Percentiles rank a stretch among this genome's conserved stretches.
phyloP scores from a whole-genome alignment of 345 rosid species.

The Eucalyptus tenuipes region DNA sequence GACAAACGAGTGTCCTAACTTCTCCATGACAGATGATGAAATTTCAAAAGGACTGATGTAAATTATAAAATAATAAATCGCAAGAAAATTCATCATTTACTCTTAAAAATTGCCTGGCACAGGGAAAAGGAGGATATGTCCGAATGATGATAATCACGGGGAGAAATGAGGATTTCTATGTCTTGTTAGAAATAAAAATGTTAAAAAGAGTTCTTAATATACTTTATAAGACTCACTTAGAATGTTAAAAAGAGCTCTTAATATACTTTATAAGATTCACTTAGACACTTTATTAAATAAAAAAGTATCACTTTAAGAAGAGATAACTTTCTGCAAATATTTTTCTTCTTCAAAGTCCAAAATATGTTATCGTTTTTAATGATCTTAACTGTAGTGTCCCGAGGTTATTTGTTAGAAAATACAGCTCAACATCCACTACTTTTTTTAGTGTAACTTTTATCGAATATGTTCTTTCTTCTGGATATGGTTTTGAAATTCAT shows the following conservation, averaged over 20 bases:
- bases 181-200: not conserved
- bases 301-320: not conserved
- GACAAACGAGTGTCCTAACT: not conserved
- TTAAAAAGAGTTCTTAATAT: not conserved
- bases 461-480: not conserved
- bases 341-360: not conserved
- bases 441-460: not conserved
- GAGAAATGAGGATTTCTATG: not conserved
- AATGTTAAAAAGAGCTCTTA: not conserved
- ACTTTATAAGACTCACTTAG: not conserved
- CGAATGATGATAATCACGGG: not conserved
- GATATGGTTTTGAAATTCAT: not conserved
- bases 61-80: not conserved
- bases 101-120: not conserved
- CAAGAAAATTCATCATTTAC: not conserved
- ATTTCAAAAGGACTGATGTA: not conserved
- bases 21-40: not conserved
- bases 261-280: not conserved
- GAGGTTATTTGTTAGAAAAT: not conserved
- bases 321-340: not conserved
- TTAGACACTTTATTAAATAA: not conserved
- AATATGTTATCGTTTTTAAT: not conserved
- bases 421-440: not conserved
- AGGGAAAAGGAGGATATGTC: not conserved
- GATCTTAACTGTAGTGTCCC: not conserved